Percentiles rank a stretch among this genome's conserved stretches.
These are phyloP conservation scores for Colletotrichum cereale DNA, from an alignment of 2,329 filamentous ascomycete species.

Conservation along the genomic window DNA sequence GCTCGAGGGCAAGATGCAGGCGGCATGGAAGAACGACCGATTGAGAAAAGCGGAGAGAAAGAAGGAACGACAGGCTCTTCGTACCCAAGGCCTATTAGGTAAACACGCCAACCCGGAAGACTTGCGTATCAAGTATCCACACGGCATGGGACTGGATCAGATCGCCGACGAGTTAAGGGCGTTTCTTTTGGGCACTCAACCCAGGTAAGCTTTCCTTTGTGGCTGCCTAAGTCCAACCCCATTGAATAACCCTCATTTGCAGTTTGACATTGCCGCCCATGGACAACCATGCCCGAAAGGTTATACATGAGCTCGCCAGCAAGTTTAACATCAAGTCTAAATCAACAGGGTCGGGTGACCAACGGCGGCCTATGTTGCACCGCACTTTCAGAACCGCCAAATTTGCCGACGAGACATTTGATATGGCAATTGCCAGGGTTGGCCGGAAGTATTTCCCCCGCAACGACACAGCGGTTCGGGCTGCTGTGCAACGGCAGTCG, in stretches of 20 bases:
- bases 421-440: slow-evolving; percentile 59
- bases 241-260: slow-evolving; percentile 4
- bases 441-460: slow-evolving; percentile 68
- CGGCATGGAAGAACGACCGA: slow-evolving; percentile 75
- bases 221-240: not conserved
- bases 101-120: slow-evolving; percentile 68
- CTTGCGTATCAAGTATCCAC: slow-evolving; percentile 77
- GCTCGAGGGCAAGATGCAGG: slow-evolving; percentile 69
- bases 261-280: slow-evolving; percentile 86
- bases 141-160: slow-evolving; percentile 78
- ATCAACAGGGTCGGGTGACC: slow-evolving; percentile 79
- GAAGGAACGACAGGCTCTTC: slow-evolving; percentile 76
- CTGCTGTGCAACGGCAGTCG: slow-evolving; percentile 27
- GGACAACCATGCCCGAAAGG: slow-evolving; percentile 80
- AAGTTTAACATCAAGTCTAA: slow-evolving; percentile 85
- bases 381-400: slow-evolving; percentile 76
- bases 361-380: slow-evolving; percentile 81
- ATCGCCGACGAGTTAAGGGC: slow-evolving; percentile 78
- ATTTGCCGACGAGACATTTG: slow-evolving; percentile 70
- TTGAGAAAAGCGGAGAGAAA: slow-evolving; percentile 79
- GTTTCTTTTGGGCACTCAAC: slow-evolving; percentile 72
- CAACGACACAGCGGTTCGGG: slow-evolving; percentile 52
- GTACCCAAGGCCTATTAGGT: slow-evolving; percentile 74
- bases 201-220: slow-evolving; percentile 21
- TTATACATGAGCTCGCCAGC: slow-evolving; percentile 83